A percentile compares a stretch with the other conserved stretches of the same genome.
Conservation (phyloP, 2,329 filamentous ascomycete species). For the Blastomyces percursus region DNA sequence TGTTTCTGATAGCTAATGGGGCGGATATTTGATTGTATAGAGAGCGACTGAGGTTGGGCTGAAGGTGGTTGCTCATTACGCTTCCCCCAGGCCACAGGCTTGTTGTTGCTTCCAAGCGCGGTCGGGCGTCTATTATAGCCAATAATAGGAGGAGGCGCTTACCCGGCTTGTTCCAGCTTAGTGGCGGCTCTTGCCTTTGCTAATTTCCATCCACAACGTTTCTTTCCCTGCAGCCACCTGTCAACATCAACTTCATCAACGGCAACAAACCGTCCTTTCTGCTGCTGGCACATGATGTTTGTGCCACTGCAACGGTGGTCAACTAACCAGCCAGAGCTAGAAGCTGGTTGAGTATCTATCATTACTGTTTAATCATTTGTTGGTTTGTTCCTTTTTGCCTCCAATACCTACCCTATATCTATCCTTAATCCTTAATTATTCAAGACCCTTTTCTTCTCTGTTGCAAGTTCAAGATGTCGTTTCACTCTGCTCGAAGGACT, state of each 20-base stretch:
- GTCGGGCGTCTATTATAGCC: not conserved
- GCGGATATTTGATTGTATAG: not conserved
- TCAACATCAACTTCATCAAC: not conserved
- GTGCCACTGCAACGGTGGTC: not conserved
- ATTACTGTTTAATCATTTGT: not conserved
- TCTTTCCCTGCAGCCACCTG: not conserved
- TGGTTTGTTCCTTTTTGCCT: not conserved
- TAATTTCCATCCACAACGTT: not conserved
- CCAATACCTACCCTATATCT: not conserved
- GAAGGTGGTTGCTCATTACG: not conserved
- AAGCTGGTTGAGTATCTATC: slow-evolving; percentile 13
- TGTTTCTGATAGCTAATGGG: not conserved
- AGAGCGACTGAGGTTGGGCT: not conserved
- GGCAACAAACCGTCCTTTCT: not conserved
- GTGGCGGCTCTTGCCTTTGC: not conserved
- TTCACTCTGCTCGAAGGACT: not conserved
- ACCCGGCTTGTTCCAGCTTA: not conserved
- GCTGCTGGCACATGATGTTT: slow-evolving; percentile 1
- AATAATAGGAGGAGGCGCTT: not conserved
- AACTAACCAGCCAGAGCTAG: slow-evolving; percentile 18
- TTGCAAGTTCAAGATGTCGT: not conserved
- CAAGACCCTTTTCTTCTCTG: not conserved
- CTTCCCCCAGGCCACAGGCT: slow-evolving; percentile 2
- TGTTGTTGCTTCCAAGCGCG: not conserved
- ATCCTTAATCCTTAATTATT: not conserved